Conservation (phyloP, 208 protist genomes). For the Acanthamoeba divionensis region DNA sequence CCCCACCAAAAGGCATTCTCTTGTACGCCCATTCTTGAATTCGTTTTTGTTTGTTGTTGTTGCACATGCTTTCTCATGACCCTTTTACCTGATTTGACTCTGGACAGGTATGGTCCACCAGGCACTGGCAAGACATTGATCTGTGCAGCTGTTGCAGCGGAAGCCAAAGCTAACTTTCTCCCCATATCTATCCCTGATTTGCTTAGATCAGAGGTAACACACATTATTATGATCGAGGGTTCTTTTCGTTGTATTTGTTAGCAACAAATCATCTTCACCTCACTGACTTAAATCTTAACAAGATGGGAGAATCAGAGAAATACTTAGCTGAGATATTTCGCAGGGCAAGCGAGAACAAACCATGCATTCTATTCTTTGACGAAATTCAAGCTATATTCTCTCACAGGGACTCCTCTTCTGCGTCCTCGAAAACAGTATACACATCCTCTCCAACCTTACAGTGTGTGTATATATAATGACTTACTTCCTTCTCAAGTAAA, state of each 20-base stretch:
- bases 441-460: too few species aligned
- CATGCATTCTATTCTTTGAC: constrained; percentile 46
- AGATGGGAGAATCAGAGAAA: constrained; percentile 49
- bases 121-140: constrained; percentile 45
- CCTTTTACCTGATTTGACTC: not conserved
- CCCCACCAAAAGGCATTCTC: constrained; percentile 17
- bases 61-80: not conserved
- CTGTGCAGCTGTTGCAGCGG: not conserved
- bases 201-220: constrained; percentile 2
- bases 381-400: constrained; percentile 48
- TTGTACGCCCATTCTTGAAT: not conserved
- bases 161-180: constrained; percentile 42
- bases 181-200: constrained; percentile 7
- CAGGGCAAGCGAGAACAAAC: not conserved
- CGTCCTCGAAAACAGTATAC: constrained; percentile 21
- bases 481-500: not conserved
- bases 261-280: too few species aligned
- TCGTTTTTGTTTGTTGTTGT: not conserved
- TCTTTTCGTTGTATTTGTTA: too few species aligned
- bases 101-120: not conserved
- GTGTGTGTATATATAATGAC: not conserved
- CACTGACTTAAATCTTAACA: not conserved
- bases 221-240: too few species aligned
- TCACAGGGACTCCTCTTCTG: not conserved
- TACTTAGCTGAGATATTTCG: constrained; percentile 25